Base-by-base conservation (phyloP, 805 yeast species). In the Candida dajiaensis region DNA sequence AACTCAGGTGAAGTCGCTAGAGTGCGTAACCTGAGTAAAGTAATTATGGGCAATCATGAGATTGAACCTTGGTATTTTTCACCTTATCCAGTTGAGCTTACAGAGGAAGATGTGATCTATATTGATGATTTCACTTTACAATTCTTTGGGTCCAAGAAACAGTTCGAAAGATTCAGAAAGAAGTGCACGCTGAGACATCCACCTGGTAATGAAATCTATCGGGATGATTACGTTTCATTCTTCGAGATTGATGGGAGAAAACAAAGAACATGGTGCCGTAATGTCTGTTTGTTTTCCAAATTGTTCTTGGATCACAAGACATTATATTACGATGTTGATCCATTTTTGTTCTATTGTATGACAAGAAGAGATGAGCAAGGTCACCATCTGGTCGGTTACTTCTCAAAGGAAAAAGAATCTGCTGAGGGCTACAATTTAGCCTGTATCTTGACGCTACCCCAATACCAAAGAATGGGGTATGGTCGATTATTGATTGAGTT, bases 41-140 rank as follows among this genome's bases (percentile, higher is more conserved):
- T 94, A 6, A 83, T 88, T 4, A 80, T 94, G 68, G 99, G 99
- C 1, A 85, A 84, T 52, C 89, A 82, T 64, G 85, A 86, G 55
- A 89, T 94, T 44, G 99, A 94, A 64, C 99, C 99, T 2, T 94
- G 99, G 99, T 94, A 94, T 67, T 94, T 94, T 60, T 86, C 96
- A 2, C 98, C 99, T 1, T 94, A 94, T 64, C 99, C 99, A 0
- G 74, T 89, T 15, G 99, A 94, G 62, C 74, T 89, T 46, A 89
- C 97, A 0, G 98, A 94, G 57, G 94, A 85, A 53, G 98, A 92
- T 63, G 82, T 78, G 46, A 77, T 94, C 21, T 94, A 85, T 63
- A 85, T 94, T 40, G 94, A 96, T 67, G 98, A 90, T 66, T 94
- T 86, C 63, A 82, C 97, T 3, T 66, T 94, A 49, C 81, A 87